phyloP scores from a whole-genome alignment of 441 rosid genomes.

The Jatropha podagrica region DNA sequence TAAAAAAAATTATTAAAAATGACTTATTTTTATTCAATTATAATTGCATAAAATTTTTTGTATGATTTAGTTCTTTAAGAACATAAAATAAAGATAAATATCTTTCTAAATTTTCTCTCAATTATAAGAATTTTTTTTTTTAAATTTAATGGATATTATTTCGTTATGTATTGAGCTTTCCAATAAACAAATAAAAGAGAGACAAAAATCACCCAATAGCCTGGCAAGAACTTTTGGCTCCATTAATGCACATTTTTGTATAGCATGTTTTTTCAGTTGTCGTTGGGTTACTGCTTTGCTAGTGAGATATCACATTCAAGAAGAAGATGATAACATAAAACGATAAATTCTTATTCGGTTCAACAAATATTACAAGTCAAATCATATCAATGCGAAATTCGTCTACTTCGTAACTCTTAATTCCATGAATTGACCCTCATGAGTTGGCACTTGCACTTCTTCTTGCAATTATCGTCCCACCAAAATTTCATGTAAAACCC shows the following conservation, averaged over 20 bases:
- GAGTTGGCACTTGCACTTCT: not conserved
- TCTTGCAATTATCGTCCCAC: not conserved
- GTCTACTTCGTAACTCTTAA: constrained; percentile 6
- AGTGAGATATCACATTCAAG: not conserved
- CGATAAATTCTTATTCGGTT: not conserved
- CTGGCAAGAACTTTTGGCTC: not conserved
- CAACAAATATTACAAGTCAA: not conserved
- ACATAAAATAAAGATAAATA: too few species aligned
- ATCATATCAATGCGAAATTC: constrained; percentile 12
- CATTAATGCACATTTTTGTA: not conserved
- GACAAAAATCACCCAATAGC: not conserved
- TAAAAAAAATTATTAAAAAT: too few species aligned
- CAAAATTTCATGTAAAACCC: not conserved
- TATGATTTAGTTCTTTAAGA: too few species aligned
- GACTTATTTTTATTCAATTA: too few species aligned
- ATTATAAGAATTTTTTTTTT: too few species aligned
- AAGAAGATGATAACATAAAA: not conserved
- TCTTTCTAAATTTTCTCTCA: too few species aligned
- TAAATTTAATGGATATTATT: too few species aligned
- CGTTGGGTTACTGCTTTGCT: not conserved
- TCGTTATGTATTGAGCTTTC: too few species aligned
- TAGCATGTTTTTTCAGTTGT: not conserved
- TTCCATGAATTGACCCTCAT: constrained; percentile 1
- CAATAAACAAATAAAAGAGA: too few species aligned
- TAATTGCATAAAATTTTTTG: too few species aligned